Conservation (phyloP, 805 yeast genomes). For the Ogataea glucozyma region DNA sequence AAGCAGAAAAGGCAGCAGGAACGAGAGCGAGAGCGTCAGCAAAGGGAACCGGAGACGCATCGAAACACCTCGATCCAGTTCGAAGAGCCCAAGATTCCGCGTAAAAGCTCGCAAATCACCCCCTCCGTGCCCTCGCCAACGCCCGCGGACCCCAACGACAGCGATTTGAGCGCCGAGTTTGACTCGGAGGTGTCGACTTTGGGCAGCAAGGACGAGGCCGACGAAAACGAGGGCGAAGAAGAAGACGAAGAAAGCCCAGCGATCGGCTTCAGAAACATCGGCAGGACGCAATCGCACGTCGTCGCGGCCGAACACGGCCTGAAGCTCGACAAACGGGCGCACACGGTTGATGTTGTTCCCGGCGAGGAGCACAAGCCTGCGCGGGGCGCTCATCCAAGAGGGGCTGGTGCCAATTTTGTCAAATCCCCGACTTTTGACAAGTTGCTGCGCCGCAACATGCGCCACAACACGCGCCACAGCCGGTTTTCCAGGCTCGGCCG, state of each 20-base stretch:
- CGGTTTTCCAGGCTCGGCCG: conserved; percentile 27
- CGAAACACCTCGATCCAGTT: conserved; percentile 24
- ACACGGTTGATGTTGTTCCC: conserved; percentile 44
- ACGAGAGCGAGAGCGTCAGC: conserved; percentile 6
- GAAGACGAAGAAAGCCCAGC: conserved; percentile 13
- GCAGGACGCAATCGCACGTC: conserved; percentile 30
- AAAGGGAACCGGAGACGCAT: conserved; percentile 11
- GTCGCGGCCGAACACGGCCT: conserved; percentile 25
- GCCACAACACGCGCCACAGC: conserved; percentile 7
- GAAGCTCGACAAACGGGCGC: conserved; percentile 45
- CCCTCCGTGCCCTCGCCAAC: not conserved
- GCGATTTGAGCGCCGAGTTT: conserved; percentile 28
- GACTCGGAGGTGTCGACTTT: conserved; percentile 15
- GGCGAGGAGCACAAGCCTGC: conserved; percentile 8
- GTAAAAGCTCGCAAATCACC: not conserved
- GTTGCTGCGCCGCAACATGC: conserved; percentile 35
- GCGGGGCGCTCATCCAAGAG: conserved; percentile 14
- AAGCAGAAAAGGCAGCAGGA: conserved; percentile 14
- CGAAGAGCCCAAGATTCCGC: conserved; percentile 16
- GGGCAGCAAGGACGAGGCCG: conserved; percentile 10
- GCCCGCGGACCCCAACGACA: conserved; percentile 17
- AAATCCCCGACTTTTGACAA: conserved; percentile 53
- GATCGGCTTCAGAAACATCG: conserved; percentile 20
- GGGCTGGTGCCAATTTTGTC: conserved; percentile 15
- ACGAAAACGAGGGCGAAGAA: conserved; percentile 12